Percentiles rank a stretch among this genome's conserved stretches.
phyloP scores from a whole-genome alignment of 768 basidiomycete genomes.

The Coprinellus micaceus region DNA sequence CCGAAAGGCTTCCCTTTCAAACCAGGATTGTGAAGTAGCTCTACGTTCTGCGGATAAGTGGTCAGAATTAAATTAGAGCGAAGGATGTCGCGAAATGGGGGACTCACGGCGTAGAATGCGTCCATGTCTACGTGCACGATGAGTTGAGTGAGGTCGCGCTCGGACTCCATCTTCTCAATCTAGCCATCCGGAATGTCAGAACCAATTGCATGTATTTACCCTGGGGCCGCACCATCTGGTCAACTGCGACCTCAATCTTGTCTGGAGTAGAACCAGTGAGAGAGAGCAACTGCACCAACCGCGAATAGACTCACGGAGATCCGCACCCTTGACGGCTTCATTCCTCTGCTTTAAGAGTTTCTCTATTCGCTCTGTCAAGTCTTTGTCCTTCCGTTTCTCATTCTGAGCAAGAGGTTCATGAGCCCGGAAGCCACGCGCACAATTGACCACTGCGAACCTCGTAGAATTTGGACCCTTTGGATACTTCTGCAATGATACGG shows the following conservation, averaged over 20 bases:
- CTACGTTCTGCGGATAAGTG: constrained; percentile 48
- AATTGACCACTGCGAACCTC: constrained; percentile 44
- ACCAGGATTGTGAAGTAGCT: constrained; percentile 60
- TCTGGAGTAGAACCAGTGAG: constrained; percentile 30
- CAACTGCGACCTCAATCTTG: constrained; percentile 61
- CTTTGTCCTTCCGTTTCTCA: constrained; percentile 86
- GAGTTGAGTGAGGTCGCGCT: constrained; percentile 73
- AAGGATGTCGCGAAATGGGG: background rate
- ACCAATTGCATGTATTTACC: background rate
- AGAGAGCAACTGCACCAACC: background rate
- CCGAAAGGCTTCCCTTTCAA: constrained; percentile 73
- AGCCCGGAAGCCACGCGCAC: background rate
- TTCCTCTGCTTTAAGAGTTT: constrained; percentile 65
- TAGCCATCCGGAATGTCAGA: constrained; percentile 18
- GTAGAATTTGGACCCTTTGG: constrained; percentile 92
- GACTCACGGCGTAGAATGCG: constrained; percentile 72
- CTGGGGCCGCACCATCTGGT: constrained; percentile 52
- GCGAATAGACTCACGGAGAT: constrained; percentile 45
- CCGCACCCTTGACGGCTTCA: constrained; percentile 49
- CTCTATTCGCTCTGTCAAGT: constrained; percentile 72
- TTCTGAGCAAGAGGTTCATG: constrained; percentile 44
- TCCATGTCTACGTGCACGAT: constrained; percentile 98
- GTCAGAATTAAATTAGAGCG: background rate
- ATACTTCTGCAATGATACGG: constrained; percentile 83
- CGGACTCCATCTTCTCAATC: constrained; percentile 69